These are phyloP conservation scores for Diplotaxis tenuifolia DNA, from an alignment of 345 rosid genomes.

Conservation along the genomic window DNA sequence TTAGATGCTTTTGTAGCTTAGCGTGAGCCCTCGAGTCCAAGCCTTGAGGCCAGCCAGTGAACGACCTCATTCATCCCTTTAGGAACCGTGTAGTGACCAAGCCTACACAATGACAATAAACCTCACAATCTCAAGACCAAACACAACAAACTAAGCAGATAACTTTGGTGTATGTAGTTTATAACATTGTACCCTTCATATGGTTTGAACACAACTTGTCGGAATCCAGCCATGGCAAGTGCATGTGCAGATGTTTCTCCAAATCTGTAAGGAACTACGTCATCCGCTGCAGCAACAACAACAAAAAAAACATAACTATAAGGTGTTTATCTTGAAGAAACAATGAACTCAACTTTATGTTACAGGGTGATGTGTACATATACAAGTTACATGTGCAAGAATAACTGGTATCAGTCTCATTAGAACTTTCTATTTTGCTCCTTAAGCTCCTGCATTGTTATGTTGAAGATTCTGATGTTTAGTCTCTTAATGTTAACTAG, in stretches of 20 bases:
- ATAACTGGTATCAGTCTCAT: slow-evolving; percentile 58
- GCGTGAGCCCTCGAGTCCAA: slow-evolving; percentile 60
- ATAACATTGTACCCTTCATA: slow-evolving; percentile 18
- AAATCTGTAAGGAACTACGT: too few relatives aligned
- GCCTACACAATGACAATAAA: too few relatives aligned
- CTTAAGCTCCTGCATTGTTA: too few relatives aligned
- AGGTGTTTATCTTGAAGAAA: not conserved
- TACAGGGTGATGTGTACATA: not conserved
- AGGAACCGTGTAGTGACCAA: too few relatives aligned
- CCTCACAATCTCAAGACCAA: slow-evolving; percentile 11
- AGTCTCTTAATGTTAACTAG: slow-evolving; percentile 11
- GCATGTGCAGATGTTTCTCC: too few relatives aligned
- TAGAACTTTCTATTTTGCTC: too few relatives aligned
- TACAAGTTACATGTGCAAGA: slow-evolving; percentile 61
- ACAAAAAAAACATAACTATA: slow-evolving; percentile 2
- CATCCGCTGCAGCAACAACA: too few relatives aligned
- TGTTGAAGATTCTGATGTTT: slow-evolving; percentile 1
- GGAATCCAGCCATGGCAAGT: slow-evolving; percentile 52
- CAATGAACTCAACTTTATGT: not conserved
- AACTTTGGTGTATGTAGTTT: not conserved
- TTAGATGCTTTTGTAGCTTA: slow-evolving; percentile 6
- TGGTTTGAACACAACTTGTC: too few relatives aligned
- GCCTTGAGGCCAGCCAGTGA: too few relatives aligned
- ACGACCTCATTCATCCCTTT: too few relatives aligned
- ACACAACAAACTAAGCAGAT: not conserved